Base-by-base conservation (phyloP, 1,284 basidiomycete genomes). In the Ustilago sp. region DNA sequence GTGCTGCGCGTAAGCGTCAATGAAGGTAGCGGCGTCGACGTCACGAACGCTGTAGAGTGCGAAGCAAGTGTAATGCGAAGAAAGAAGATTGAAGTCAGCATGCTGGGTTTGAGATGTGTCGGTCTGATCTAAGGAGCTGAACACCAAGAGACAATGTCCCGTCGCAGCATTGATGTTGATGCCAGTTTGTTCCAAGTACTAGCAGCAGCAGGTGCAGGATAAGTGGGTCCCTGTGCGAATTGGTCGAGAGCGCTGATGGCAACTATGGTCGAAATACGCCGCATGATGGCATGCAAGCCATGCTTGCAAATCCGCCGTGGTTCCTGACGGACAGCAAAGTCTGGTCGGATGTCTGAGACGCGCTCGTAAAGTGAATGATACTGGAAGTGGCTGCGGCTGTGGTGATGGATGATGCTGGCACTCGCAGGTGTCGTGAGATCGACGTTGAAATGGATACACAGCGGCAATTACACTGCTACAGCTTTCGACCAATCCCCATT, bases 1-100 rank as follows among this genome's bases (percentile, higher is more conserved):
- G 89, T 96, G 95, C 86, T 93, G 93, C 83, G 94, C 89, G 88
- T 97, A 97, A 86, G 94, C 94, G 77, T 90, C 85, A 88, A 96
- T 95, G 89, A 95, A 96, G 79, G 91, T 91, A 80, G 94, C 93
- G 86, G 95, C 93, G 88, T 85, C 81, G 77, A 87, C 85, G 83
- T 88, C 87, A 72, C 84, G 80, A 71, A 87, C 86, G 82, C 81
- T 83, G 59, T 60, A 28, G 9, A 34, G 51, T 61, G 53, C 63
- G 48, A 50, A 77, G 64, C 63, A 70, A 59, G 36, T 45, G 13
- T 47, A 34, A 35, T 28, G 31, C 34, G 9, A 45, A 54, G 43
- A 41, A 17, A 45, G 55, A 52, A 19, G 43, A 19, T 48, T 39
- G 55, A 45, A 52, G 64, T 72, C 62, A 72, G 74, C 57, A 45